Evolutionary conservation across 495 filamentous ascomycete genomes (phyloP).

Genomic region (Podospora pseudoanserina): DNA sequence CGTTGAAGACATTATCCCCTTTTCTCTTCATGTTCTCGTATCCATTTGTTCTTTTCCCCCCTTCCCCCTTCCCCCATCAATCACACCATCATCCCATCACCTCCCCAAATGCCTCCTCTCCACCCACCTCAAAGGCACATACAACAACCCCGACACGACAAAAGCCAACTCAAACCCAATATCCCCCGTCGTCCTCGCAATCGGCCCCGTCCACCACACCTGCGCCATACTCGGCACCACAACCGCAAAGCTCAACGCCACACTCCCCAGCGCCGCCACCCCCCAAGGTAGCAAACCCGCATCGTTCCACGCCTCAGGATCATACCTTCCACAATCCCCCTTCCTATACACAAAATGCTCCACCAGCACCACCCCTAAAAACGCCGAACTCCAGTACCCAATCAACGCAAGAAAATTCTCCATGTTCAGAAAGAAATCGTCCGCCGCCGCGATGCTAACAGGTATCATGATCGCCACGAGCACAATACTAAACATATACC

Average conservation of each 20-base stretch:
- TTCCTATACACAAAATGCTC: constrained; percentile 49
- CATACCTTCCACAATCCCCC: constrained; percentile 37
- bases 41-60: not conserved
- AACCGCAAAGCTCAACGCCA: constrained; percentile 40
- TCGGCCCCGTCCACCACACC: constrained; percentile 53
- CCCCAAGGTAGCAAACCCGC: constrained; percentile 45
- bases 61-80: not conserved
- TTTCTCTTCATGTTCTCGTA: not conserved
- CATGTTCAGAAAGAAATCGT: constrained; percentile 48
- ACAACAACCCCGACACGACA: constrained; percentile 45
- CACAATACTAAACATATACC: constrained; percentile 50
- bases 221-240: constrained; percentile 55
- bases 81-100: not conserved
- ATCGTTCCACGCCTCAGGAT: constrained; percentile 47
- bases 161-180: constrained; percentile 58
- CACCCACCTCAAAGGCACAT: constrained; percentile 41
- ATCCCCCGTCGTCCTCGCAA: constrained; percentile 53
- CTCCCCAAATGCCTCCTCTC: constrained; percentile 35
- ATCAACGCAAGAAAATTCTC: constrained; percentile 55
- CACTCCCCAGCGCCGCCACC: constrained; percentile 42
- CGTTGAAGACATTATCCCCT: constrained; percentile 1
- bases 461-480: constrained; percentile 51
- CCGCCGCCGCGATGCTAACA: constrained; percentile 49
- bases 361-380: constrained; percentile 45
- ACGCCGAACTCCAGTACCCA: constrained; percentile 55